Evolutionary conservation across 108 stramenopile genomes (phyloP).

Genomic region (Stephanodiscus minutulus): DNA sequence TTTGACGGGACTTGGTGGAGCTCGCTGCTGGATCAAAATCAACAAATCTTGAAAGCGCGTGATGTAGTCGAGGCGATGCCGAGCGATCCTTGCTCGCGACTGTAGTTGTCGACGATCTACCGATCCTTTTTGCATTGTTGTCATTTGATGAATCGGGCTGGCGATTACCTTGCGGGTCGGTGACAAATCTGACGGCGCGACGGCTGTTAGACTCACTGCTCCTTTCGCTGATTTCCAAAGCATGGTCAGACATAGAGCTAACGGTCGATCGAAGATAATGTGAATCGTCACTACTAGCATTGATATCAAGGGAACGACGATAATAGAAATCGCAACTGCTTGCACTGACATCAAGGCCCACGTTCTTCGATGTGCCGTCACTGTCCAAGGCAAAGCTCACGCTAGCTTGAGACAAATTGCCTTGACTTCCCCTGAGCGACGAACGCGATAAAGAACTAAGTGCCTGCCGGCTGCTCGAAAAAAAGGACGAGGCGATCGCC

Average conservation of each 20-base stretch:
- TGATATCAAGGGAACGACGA: neutral
- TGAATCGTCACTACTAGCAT: neutral
- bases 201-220: slow-evolving; percentile 1
- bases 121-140: too few species aligned
- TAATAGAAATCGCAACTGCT: neutral
- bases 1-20: neutral
- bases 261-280: neutral
- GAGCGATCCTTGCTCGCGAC: neutral
- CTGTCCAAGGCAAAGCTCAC: neutral
- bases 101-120: neutral
- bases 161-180: too few species aligned
- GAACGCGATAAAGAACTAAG: neutral
- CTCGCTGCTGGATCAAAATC: neutral
- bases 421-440: neutral
- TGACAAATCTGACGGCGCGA: neutral
- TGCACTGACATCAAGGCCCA: neutral
- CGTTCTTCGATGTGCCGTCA: neutral
- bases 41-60: neutral
- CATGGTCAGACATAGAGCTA: neutral
- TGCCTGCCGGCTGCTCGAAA: neutral
- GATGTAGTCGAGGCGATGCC: neutral
- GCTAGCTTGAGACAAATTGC: neutral
- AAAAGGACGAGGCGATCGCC: neutral
- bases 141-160: too few species aligned
- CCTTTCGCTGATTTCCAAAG: neutral